phyloP scores from a whole-genome alignment of 345 rosid species.

The Punica granatum region DNA sequence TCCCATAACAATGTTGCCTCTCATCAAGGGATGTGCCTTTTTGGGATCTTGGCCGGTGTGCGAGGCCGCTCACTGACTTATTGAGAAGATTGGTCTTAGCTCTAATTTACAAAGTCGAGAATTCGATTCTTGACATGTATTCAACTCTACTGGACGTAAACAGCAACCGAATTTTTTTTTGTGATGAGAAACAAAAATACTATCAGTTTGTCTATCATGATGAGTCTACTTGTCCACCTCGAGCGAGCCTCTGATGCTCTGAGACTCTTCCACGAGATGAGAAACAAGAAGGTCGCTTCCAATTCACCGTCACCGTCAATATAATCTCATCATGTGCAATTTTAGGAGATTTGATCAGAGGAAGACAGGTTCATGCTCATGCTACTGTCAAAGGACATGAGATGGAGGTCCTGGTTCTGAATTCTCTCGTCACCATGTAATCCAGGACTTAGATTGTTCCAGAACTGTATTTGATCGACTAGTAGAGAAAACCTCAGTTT shows the following conservation, averaged over 20 bases:
- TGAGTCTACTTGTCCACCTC: conserved; percentile 26
- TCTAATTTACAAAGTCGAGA: conserved; percentile 22
- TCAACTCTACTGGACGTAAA: conserved; percentile 26
- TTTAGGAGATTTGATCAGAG: conserved; percentile 31
- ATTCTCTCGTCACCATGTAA: conserved; percentile 37
- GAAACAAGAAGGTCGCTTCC: conserved; percentile 9
- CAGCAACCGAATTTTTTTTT: conserved; percentile 21
- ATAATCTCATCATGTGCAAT: conserved; percentile 29
- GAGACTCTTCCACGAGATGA: conserved; percentile 24
- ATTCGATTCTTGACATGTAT: conserved; percentile 34
- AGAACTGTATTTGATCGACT: conserved; percentile 24
- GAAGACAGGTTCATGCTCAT: conserved; percentile 36
- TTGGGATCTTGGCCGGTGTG: conserved; percentile 19
- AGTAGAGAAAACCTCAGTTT: conserved; percentile 25
- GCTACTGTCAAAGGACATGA: conserved; percentile 23
- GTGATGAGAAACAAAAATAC: conserved; percentile 15
- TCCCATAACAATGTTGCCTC: conserved; percentile 19
- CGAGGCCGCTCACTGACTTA: conserved; percentile 25
- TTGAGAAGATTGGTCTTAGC: conserved; percentile 27
- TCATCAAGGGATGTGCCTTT: conserved; percentile 21
- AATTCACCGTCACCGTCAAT: conserved; percentile 25
- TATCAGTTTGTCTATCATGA: conserved; percentile 16
- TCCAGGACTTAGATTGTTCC: conserved; percentile 33
- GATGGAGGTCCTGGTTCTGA: conserved; percentile 21
- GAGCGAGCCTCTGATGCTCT: conserved; percentile 24